A percentile compares a stretch with the other conserved stretches of the same genome.
Evolutionary conservation across 495 filamentous ascomycete species (phyloP).

Genomic region (Penicillium coprophilum): DNA sequence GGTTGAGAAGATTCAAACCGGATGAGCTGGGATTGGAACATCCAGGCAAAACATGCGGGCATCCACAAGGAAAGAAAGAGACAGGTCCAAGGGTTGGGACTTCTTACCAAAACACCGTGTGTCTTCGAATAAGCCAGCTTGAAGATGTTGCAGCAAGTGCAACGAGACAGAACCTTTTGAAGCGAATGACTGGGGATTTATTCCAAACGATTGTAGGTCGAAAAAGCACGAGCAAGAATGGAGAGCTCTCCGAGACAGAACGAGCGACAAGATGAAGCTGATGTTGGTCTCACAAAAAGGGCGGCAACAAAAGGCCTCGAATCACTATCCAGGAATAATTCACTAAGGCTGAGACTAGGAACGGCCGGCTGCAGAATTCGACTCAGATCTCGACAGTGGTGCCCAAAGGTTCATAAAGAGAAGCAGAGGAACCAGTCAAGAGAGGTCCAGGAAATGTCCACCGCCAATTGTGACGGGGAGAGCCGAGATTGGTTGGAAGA

Average conservation of each 20-base stretch:
- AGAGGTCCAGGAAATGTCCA: slow-evolving; percentile 4
- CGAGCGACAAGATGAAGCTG: slow-evolving; percentile 45
- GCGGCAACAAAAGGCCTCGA: slow-evolving; percentile 34
- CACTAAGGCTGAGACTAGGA: slow-evolving; percentile 30
- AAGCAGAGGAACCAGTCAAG: slow-evolving; percentile 18
- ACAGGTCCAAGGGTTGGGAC: slow-evolving; percentile 22
- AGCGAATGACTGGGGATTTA: slow-evolving; percentile 55
- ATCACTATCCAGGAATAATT: slow-evolving; percentile 37
- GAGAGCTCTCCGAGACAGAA: slow-evolving; percentile 45
- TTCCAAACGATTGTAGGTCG: slow-evolving; percentile 41
- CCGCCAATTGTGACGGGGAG: slow-evolving; percentile 14
- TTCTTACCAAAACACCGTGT: slow-evolving; percentile 53
- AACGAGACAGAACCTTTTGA: slow-evolving; percentile 45
- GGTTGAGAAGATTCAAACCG: slow-evolving; percentile 24
- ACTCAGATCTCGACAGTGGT: slow-evolving; percentile 26
- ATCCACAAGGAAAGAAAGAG: slow-evolving; percentile 23
- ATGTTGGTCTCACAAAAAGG: slow-evolving; percentile 35
- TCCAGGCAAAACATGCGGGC: slow-evolving; percentile 24
- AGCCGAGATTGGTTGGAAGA: slow-evolving; percentile 13
- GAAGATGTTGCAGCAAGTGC: slow-evolving; percentile 52
- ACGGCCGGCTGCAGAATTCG: slow-evolving; percentile 42
- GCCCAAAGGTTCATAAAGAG: slow-evolving; percentile 29
- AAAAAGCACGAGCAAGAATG: slow-evolving; percentile 33
- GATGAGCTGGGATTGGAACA: slow-evolving; percentile 20
- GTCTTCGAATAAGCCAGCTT: slow-evolving; percentile 56